These are phyloP conservation scores for Xylariaceae sp. DNA, from an alignment of 2,329 filamentous ascomycete species.

Conservation along the genomic window DNA sequence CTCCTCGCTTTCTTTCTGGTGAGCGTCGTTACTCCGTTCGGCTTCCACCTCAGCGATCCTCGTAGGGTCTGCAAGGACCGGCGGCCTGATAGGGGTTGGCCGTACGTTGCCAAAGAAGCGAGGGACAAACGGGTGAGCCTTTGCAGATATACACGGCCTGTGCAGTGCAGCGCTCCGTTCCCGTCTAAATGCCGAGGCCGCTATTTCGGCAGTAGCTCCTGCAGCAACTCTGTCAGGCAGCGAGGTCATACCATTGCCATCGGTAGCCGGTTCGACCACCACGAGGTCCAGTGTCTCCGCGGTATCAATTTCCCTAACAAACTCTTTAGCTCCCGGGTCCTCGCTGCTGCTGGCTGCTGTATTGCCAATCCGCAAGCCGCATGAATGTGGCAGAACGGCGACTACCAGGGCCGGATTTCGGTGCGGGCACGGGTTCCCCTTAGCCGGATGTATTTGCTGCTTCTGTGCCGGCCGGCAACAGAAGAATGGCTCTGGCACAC, in stretches of 20 bases:
- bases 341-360: constrained; percentile 1
- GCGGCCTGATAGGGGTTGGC: not conserved
- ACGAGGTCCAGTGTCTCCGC: constrained; percentile 12
- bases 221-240: constrained; percentile 6
- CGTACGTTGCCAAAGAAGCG: not conserved
- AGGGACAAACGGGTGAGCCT: constrained; percentile 1
- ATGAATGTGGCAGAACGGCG: constrained; percentile 6
- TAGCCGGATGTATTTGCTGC: not conserved
- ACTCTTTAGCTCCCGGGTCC: constrained; percentile 6
- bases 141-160: not conserved
- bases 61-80: too few species aligned
- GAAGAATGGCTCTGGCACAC: constrained; percentile 6
- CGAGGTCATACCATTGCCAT: constrained; percentile 1
- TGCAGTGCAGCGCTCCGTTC: not conserved
- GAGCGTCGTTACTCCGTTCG: not conserved
- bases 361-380: not conserved
- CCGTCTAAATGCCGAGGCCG: not conserved
- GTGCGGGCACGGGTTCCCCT: constrained; percentile 11
- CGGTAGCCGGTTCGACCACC: constrained; percentile 6
- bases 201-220: not conserved
- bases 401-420: constrained; percentile 3
- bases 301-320: constrained; percentile 9
- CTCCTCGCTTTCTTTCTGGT: not conserved
- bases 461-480: constrained; percentile 5
- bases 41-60: too few species aligned